These are phyloP conservation scores for Zea luxurians DNA, from an alignment of 176 grass and related monocot species.

Conservation along the genomic window DNA sequence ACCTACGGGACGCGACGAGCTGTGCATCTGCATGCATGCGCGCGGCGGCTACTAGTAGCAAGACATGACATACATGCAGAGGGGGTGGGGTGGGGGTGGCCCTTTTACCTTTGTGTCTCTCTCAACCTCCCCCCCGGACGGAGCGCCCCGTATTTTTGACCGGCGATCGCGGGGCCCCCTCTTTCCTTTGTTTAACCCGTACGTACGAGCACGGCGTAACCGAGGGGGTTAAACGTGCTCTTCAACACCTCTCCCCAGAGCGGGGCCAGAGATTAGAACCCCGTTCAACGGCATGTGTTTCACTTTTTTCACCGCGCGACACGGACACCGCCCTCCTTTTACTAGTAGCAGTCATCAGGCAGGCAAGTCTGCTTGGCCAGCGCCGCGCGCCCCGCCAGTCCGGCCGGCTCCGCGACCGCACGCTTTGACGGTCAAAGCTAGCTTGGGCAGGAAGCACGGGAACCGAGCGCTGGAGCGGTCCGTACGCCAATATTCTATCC, in stretches of 20 bases:
- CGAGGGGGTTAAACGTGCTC: conserved; percentile 29
- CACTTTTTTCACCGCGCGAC: conserved; percentile 35
- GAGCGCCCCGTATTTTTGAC: conserved; percentile 24
- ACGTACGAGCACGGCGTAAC: conserved; percentile 12
- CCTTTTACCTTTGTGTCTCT: conserved; percentile 30
- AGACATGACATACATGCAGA: too few relatives aligned
- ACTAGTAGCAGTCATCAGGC: too few relatives aligned
- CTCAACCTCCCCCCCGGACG: neutral
- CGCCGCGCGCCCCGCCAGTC: neutral
- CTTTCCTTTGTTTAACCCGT: conserved; percentile 2
- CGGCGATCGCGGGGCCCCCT: neutral
- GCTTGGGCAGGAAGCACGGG: conserved; percentile 43
- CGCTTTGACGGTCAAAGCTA: conserved; percentile 56
- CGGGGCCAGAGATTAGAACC: neutral
- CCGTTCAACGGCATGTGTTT: conserved; percentile 37
- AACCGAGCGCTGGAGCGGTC: conserved; percentile 44
- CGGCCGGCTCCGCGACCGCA: neutral
- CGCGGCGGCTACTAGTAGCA: too few relatives aligned
- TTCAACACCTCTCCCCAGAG: neutral
- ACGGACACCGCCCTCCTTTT: conserved; percentile 31
- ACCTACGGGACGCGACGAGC: neutral
- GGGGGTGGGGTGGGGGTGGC: neutral
- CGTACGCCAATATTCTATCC: conserved; percentile 47
- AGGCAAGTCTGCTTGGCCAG: neutral
- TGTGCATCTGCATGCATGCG: too few relatives aligned